These are phyloP conservation scores for Xerocomellus intermedius DNA, from an alignment of 768 basidiomycete species.

Conservation along the genomic window DNA sequence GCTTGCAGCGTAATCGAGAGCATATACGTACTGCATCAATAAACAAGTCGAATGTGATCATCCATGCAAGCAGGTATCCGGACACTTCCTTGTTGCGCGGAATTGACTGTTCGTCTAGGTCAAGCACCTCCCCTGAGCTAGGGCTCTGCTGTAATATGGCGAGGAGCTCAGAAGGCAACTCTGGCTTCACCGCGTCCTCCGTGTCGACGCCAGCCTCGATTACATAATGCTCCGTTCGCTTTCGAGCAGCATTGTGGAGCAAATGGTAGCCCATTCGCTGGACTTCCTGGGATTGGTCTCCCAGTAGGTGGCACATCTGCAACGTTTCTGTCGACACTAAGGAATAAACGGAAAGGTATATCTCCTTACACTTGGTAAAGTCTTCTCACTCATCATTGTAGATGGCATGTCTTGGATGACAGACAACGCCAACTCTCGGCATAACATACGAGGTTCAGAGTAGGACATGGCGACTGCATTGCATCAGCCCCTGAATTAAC, in stretches of 20 bases:
- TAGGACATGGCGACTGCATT: slow-evolving; percentile 16
- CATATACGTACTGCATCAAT: slow-evolving; percentile 65
- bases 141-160: slow-evolving; percentile 54
- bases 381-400: slow-evolving; percentile 59
- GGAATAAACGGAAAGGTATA: not conserved
- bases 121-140: slow-evolving; percentile 38
- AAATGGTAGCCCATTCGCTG: slow-evolving; percentile 80
- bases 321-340: not conserved
- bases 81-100: slow-evolving; percentile 43
- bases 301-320: slow-evolving; percentile 80
- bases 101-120: slow-evolving; percentile 40
- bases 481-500: not conserved
- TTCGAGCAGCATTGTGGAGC: slow-evolving; percentile 64
- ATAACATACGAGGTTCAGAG: slow-evolving; percentile 63
- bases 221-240: slow-evolving; percentile 79
- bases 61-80: slow-evolving; percentile 81
- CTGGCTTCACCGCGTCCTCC: slow-evolving; percentile 49
- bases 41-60: slow-evolving; percentile 86
- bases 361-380: slow-evolving; percentile 56
- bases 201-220: slow-evolving; percentile 83
- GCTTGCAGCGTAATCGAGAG: no score
- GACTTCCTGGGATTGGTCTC: slow-evolving; percentile 59
- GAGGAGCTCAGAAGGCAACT: slow-evolving; percentile 68
- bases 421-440: slow-evolving; percentile 64
- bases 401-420: slow-evolving; percentile 66